These are phyloP conservation scores for Euclidium syriacum DNA, from an alignment of 345 rosid genomes.

Conservation along the genomic window DNA sequence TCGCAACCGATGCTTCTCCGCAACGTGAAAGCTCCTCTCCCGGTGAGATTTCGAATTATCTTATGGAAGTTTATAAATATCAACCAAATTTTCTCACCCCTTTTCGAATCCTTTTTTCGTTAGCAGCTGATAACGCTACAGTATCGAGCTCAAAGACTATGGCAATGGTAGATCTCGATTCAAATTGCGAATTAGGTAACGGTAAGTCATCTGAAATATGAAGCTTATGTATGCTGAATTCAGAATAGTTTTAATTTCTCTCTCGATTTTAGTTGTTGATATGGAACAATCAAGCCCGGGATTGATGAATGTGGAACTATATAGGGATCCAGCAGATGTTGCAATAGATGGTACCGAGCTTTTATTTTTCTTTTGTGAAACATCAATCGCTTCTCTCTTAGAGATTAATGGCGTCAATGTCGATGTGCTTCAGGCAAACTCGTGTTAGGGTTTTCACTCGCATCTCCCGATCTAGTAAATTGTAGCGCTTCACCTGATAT, in stretches of 20 bases:
- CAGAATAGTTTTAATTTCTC: background rate
- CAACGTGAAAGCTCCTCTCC: slow-evolving; percentile 28
- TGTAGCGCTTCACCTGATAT: slow-evolving; percentile 72
- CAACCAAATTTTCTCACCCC: background rate
- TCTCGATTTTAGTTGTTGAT: slow-evolving; percentile 11
- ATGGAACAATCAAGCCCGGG: slow-evolving; percentile 24
- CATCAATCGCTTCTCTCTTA: background rate
- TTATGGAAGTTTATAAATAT: background rate
- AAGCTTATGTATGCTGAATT: background rate
- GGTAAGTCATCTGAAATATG: slow-evolving; percentile 25
- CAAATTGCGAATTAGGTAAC: slow-evolving; percentile 12
- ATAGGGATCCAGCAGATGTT: slow-evolving; percentile 14
- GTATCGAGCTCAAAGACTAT: slow-evolving; percentile 10
- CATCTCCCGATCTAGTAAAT: slow-evolving; percentile 71
- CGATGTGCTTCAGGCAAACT: slow-evolving; percentile 43
- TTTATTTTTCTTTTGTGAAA: background rate
- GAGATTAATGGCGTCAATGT: background rate
- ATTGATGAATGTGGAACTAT: background rate
- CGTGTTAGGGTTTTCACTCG: slow-evolving; percentile 55
- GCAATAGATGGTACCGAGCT: slow-evolving; percentile 15
- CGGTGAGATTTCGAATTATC: slow-evolving; percentile 24
- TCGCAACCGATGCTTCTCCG: slow-evolving; percentile 40
- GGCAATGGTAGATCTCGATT: slow-evolving; percentile 37
- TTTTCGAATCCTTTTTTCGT: slow-evolving; percentile 1
- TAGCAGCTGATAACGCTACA: slow-evolving; percentile 25